Conservation (phyloP, 2,329 filamentous ascomycete genomes). For the Amylocarpus encephaloides region DNA sequence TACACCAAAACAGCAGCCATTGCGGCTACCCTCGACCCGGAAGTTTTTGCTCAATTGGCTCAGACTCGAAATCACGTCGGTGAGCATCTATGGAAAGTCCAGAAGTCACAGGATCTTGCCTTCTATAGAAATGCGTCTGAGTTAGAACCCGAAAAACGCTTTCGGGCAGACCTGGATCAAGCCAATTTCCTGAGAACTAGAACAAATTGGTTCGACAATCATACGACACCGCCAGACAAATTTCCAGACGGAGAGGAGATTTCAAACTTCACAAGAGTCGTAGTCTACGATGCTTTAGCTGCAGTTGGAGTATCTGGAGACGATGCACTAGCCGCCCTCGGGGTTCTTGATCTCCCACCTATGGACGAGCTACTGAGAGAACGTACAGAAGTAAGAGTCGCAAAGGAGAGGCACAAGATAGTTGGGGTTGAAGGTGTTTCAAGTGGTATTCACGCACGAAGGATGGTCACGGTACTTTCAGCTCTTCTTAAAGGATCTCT, state of each 20-base stretch:
- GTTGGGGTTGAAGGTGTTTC: conserved; percentile 1
- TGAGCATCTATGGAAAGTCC: conserved; percentile 18
- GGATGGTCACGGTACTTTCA: conserved; percentile 1
- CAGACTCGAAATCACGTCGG: conserved; percentile 19
- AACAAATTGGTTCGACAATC: conserved; percentile 15
- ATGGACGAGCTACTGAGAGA: not conserved
- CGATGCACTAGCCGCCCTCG: conserved; percentile 15
- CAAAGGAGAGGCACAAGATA: conserved; percentile 1
- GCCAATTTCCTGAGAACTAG: conserved; percentile 23
- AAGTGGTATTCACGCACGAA: conserved; percentile 1
- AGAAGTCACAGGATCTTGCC: conserved; percentile 19
- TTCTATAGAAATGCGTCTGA: conserved; percentile 19
- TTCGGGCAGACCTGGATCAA: conserved; percentile 19
- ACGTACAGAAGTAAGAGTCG: not conserved
- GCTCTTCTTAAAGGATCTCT: conserved; percentile 9
- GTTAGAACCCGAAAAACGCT: conserved; percentile 9
- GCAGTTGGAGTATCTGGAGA: conserved; percentile 24
- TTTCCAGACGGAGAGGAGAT: conserved; percentile 17
- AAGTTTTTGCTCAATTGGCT: conserved; percentile 13
- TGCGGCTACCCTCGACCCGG: conserved; percentile 10
- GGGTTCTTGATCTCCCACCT: conserved; percentile 4
- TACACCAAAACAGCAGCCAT: conserved; percentile 24
- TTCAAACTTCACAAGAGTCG: conserved; percentile 22
- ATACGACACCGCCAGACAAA: conserved; percentile 2
- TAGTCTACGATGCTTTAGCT: conserved; percentile 27